Conservation (phyloP, 768 basidiomycete genomes). For the Trametes meyenii region DNA sequence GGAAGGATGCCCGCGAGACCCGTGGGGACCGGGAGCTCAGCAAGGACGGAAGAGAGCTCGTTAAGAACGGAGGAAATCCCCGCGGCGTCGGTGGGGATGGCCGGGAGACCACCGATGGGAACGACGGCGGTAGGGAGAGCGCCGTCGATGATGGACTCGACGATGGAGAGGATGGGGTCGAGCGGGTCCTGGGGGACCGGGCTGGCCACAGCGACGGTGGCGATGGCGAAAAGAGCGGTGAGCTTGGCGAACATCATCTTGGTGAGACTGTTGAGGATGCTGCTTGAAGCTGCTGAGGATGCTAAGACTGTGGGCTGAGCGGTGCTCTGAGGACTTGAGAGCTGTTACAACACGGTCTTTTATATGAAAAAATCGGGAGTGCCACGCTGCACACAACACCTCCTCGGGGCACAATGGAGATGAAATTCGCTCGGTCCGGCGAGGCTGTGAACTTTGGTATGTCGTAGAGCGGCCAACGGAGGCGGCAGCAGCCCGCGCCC, state of each 20-base stretch:
- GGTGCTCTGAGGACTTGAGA: slow-evolving; percentile 8
- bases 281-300: slow-evolving; percentile 2
- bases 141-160: too few species aligned
- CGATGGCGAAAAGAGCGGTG: slow-evolving; percentile 10
- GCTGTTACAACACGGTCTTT: neutral
- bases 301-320: neutral
- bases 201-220: slow-evolving; percentile 9
- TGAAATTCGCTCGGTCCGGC: neutral
- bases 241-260: slow-evolving; percentile 17
- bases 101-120: neutral
- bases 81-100: neutral
- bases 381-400: too few species aligned
- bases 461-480: neutral
- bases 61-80: neutral
- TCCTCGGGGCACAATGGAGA: neutral
- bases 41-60: neutral
- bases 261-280: neutral
- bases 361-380: neutral
- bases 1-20: too few species aligned
- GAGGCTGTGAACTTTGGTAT: neutral
- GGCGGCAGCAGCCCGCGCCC: neutral
- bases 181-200: slow-evolving; percentile 8
- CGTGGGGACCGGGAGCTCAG: neutral
- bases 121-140: neutral
- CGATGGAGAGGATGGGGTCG: neutral